Evolutionary conservation across 2,329 filamentous ascomycete genomes (phyloP), one percentile per base, ranked within the genome.

Genomic region (Harringtonia aguacate): DNA sequence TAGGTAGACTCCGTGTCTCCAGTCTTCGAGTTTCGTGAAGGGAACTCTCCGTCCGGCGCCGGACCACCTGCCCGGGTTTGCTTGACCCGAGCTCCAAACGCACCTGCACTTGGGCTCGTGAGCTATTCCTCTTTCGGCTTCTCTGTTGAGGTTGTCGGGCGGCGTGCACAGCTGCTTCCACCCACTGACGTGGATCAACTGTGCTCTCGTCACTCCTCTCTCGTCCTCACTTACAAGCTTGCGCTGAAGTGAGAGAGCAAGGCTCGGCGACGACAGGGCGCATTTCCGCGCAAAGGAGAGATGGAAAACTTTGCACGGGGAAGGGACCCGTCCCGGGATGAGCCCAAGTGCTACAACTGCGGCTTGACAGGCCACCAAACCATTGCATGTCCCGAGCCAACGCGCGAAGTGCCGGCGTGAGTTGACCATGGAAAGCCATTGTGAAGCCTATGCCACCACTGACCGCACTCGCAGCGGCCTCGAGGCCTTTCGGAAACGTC

Each of bases 261-360:
- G 30, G 15, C 12, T 4, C 30, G 13, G 30, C 7, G 12, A 13
- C 30, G 30, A 13, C 30, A 14, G 30, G 30, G 14, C 30, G 5
- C 30, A n/a, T n/a, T 31, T 8, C 15, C 5, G 8, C 5, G 30
- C 13, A n/a, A 7, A 13, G 30, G 14, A 13, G 30, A 31, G 12
- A 31, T 31, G 30, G 30, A 13, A 31, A n/a, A 7, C 15, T 13
- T n/a, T 13, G 30, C 30, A 5, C 12, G 8, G 4, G 7, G 15
- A 13, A 31, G 14, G 35, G 50, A 55, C 12, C 42, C 53, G 17
- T 43, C 52, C 14, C 50, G 52, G 41, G 46, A 55, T 34, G 61
- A 62, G 43, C 58, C 60, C 8, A 52, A 64, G 49, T 77, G 73
- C 56, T 75, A 74, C 55, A 76, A 75, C 53, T 77, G 73, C 51